Conservation (phyloP, 2,329 filamentous ascomycete genomes). For the Aspergillus udagawae region DNA sequence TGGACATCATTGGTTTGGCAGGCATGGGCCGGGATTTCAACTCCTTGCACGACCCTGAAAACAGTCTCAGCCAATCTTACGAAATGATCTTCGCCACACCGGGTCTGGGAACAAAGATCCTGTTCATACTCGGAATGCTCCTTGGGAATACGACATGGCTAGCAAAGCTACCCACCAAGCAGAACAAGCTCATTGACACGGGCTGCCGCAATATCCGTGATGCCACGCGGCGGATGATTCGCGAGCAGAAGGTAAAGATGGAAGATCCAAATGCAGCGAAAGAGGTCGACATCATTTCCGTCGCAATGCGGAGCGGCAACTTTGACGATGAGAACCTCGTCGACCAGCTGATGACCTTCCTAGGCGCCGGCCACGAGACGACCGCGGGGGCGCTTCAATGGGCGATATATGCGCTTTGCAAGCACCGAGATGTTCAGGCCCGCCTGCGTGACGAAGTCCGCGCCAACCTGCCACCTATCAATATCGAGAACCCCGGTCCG, state of each 20-base stretch:
- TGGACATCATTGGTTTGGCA: constrained; percentile 57
- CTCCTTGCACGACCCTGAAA: constrained; percentile 47
- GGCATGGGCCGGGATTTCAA: constrained; percentile 56
- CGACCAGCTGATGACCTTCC: not conserved
- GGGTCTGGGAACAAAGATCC: not conserved
- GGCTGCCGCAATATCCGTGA: not conserved
- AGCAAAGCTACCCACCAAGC: not conserved
- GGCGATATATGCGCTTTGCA: constrained; percentile 68
- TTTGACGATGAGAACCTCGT: not conserved
- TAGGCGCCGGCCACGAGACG: constrained; percentile 65
- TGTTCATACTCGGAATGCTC: not conserved
- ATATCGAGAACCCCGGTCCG: not conserved
- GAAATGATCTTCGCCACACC: not conserved
- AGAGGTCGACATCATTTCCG: not conserved
- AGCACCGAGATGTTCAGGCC: constrained; percentile 49
- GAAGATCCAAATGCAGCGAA: not conserved
- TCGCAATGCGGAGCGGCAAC: not conserved
- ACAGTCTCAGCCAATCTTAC: constrained; percentile 23
- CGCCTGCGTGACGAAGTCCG: constrained; percentile 46
- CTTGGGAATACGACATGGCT: not conserved
- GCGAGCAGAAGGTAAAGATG: not conserved
- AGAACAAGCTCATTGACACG: not conserved
- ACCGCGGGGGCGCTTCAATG: constrained; percentile 68
- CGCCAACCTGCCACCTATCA: not conserved
- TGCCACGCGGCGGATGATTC: not conserved